Base-by-base conservation (phyloP, 2,329 filamentous ascomycete genomes). In the Epichloe festucae region DNA sequence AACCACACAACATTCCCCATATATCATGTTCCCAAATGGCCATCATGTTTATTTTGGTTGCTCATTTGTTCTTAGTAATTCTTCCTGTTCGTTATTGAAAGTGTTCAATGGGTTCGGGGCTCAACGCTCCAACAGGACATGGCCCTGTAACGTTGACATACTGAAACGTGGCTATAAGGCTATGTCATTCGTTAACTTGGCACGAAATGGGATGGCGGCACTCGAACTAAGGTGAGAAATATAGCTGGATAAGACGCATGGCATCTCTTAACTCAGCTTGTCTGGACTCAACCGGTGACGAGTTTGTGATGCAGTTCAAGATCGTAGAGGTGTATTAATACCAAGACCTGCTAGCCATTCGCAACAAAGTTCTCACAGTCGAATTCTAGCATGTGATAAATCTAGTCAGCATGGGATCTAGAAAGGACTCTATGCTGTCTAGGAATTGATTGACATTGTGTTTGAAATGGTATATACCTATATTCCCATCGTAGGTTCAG, bases 1-100 rank as follows among this genome's bases (percentile, higher is more conserved):
- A 12, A 38, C 23, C 10, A 49, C 27, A 41, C 27, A 41, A 27
- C 40, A 34, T 38, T 21, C 3, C 27, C 21, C 11, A 41, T 10
- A 14, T 48, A 41, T 40, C 23, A 11, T 19, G 5, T 10, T 19
- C 12, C 17, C 5, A 3, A 12, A n/a, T 6, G 27, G n/a, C 27
- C 40, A 27, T 7, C 6, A 27, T 35, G 27, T 49, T 36, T 21
- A n/a, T 27, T 38, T 35, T 17, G 19, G 27, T 38, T 50, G 11
- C 14, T 31, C 14, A 5, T 27, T 39, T 38, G 62, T 73, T 8
- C 67, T 73, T 40, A 76, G 76, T 54, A 76, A 73, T 51, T 42
- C 23, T 40, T 31, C n/a, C n/a, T 17, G n/a, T 43, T 35, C 17
- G 27, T 49, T 40, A 14, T 31, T 4, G 21, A 12, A 17, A 39